Conservation (phyloP, 176 grass and related monocot genomes). For the Chrysopogon serrulatus region DNA sequence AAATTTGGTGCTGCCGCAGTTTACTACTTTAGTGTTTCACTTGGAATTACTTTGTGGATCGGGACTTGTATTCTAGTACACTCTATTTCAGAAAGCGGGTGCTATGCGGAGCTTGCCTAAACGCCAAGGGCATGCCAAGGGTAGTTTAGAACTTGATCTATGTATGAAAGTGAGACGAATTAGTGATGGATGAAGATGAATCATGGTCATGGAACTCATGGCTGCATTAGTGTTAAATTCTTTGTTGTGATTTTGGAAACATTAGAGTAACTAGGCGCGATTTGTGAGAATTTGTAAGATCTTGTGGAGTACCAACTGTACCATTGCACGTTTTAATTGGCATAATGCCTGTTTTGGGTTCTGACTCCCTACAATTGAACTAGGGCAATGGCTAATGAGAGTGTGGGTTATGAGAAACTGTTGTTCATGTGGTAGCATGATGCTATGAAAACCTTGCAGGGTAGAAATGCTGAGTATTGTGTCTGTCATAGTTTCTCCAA, state of each 20-base stretch:
- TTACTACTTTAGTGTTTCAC: background rate
- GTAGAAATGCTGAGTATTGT: constrained; percentile 2
- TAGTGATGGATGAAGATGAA: background rate
- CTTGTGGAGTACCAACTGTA: background rate
- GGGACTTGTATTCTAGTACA: background rate
- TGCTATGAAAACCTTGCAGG: background rate
- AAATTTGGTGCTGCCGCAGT: background rate
- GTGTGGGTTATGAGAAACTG: background rate
- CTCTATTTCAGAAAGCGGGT: background rate
- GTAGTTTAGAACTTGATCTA: background rate
- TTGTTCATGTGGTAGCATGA: background rate
- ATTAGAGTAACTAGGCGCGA: background rate
- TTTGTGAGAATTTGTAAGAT: background rate
- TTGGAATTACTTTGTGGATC: background rate
- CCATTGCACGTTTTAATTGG: background rate
- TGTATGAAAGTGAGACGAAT: background rate
- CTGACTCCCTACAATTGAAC: background rate
- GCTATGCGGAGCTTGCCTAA: background rate
- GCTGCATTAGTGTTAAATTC: background rate
- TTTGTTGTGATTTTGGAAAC: background rate
- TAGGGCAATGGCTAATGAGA: background rate
- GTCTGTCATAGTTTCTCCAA: background rate
- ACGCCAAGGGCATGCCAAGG: too few species aligned
- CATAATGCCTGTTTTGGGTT: background rate
- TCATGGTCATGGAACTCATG: background rate